These are phyloP conservation scores for Kluyveromyces sp. DNA, from an alignment of 1,139 yeast genomes.

Conservation along the genomic window DNA sequence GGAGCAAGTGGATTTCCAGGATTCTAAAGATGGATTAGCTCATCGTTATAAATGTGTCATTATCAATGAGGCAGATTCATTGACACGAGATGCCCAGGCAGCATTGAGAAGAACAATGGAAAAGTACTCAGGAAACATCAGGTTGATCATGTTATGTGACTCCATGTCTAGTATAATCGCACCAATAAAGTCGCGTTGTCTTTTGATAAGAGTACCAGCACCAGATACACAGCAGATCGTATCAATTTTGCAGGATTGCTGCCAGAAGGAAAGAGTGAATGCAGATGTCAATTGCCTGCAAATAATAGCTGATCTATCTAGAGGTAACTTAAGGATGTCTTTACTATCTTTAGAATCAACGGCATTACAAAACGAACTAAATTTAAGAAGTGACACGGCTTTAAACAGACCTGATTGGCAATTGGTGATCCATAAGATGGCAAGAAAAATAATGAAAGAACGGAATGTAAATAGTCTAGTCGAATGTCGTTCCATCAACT, in stretches of 20 bases:
- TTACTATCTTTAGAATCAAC: slow-evolving; percentile 78
- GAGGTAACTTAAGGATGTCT: slow-evolving; percentile 72
- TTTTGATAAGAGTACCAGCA: slow-evolving; percentile 77
- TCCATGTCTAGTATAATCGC: slow-evolving; percentile 86
- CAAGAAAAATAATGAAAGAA: slow-evolving; percentile 49
- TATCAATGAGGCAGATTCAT: slow-evolving; percentile 93
- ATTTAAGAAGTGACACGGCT: slow-evolving; percentile 38
- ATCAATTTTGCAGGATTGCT: slow-evolving; percentile 46
- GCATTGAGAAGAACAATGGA: slow-evolving; percentile 98
- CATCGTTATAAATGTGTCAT: slow-evolving; percentile 87
- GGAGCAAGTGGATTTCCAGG: slow-evolving; percentile 68
- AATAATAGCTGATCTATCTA: slow-evolving; percentile 47
- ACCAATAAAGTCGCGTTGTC: slow-evolving; percentile 89
- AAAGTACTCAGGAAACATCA: slow-evolving; percentile 79
- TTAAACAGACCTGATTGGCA: slow-evolving; percentile 81
- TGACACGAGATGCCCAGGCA: slow-evolving; percentile 98
- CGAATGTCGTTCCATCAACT: slow-evolving; percentile 63
- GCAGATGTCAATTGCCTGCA: slow-evolving; percentile 39
- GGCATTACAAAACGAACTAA: slow-evolving; percentile 60
- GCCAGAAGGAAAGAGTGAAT: slow-evolving; percentile 46
- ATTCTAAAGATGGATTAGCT: slow-evolving; percentile 26
- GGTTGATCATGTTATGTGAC: slow-evolving; percentile 78
- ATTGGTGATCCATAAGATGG: slow-evolving; percentile 57
- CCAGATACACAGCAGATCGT: slow-evolving; percentile 58
- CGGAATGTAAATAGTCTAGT: slow-evolving; percentile 68